Percentiles rank a stretch among this genome's conserved stretches.
These are phyloP conservation scores for Gonapodya prolifera DNA, from an alignment of 192 early-diverging fungal genomes.

Conservation along the genomic window DNA sequence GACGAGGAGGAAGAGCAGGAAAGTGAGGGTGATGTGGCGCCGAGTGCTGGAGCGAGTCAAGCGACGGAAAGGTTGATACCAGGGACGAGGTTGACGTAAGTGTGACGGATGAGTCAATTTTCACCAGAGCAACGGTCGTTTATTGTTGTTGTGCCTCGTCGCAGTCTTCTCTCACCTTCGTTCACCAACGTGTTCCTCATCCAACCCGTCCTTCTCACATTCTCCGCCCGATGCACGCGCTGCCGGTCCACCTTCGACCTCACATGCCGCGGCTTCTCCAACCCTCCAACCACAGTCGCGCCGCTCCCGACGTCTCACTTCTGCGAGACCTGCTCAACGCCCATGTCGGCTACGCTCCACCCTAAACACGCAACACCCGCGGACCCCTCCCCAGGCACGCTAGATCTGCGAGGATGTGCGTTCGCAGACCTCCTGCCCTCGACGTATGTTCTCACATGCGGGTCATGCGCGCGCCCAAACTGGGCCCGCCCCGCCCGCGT, in stretches of 20 bases:
- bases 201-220: constrained; percentile 44
- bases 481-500: background rate
- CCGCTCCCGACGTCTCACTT: constrained; percentile 30
- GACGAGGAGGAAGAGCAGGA: constrained; percentile 20
- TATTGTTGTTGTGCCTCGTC: no score
- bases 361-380: constrained; percentile 44
- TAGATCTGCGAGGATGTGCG: constrained; percentile 58
- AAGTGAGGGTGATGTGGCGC: constrained; percentile 16
- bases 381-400: constrained; percentile 44
- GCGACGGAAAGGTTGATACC: background rate
- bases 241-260: constrained; percentile 56
- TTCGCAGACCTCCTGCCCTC: constrained; percentile 63
- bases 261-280: constrained; percentile 29
- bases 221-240: constrained; percentile 57
- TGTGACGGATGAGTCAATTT: no score
- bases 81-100: constrained; percentile 15
- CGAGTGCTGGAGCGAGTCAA: constrained; percentile 11
- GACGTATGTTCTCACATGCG: constrained; percentile 55
- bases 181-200: constrained; percentile 56
- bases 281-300: constrained; percentile 8
- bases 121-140: no score
- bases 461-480: constrained; percentile 37
- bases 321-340: constrained; percentile 38
- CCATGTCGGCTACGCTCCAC: constrained; percentile 42
- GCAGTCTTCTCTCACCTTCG: constrained; percentile 45